phyloP scores from a whole-genome alignment of 441 rosid genomes.

The Dalechampia spathulata region DNA sequence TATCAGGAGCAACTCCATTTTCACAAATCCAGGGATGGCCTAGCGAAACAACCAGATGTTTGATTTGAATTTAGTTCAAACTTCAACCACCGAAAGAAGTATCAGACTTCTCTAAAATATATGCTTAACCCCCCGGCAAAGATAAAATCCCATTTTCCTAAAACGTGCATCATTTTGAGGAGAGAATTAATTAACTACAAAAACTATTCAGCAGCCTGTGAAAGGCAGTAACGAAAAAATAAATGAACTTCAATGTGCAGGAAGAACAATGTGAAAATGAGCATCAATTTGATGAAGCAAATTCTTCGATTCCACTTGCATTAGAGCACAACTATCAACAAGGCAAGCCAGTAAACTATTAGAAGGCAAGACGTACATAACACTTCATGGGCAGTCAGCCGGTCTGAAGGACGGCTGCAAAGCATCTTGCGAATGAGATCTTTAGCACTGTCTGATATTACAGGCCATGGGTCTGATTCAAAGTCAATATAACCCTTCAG shows the following conservation, averaged over 20 bases:
- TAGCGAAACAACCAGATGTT: conserved; percentile 19
- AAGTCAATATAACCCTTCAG: conserved; percentile 88
- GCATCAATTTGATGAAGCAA: conserved; percentile 7
- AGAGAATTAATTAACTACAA: background rate
- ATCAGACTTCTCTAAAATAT: background rate
- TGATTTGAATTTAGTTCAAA: background rate
- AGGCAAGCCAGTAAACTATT: background rate
- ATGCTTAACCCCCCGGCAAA: background rate
- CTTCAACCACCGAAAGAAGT: background rate
- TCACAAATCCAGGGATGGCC: conserved; percentile 99
- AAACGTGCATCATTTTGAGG: background rate
- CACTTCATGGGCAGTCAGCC: conserved; percentile 92
- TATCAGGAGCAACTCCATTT: conserved; percentile 99
- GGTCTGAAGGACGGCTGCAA: conserved; percentile 63
- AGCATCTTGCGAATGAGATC: conserved; percentile 86
- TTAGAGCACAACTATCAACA: background rate
- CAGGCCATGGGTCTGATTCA: conserved; percentile 90
- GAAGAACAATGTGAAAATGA: background rate
- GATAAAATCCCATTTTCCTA: conserved; percentile 7
- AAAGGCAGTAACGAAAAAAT: background rate
- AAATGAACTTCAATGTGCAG: background rate
- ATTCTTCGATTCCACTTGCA: background rate
- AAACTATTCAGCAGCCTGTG: background rate
- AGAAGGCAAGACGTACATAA: conserved; percentile 52
- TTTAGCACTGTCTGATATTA: conserved; percentile 83